A percentile compares a stretch with the other conserved stretches of the same genome.
phyloP scores from a whole-genome alignment of 2,329 filamentous ascomycete species.

The Daldinia sp. region DNA sequence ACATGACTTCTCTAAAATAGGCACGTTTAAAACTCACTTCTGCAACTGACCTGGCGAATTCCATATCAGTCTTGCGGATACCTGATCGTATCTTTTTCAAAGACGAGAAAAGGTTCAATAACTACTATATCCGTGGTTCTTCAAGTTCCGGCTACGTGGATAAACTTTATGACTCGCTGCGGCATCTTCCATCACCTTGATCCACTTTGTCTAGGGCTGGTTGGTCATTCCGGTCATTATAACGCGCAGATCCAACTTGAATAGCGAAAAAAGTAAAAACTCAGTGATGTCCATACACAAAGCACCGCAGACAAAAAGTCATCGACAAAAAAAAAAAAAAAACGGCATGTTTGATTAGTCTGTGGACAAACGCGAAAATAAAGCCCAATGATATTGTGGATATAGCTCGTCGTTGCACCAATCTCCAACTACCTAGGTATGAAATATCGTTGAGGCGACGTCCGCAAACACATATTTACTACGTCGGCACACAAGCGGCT shows the following conservation, averaged over 20 bases:
- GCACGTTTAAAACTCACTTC: background rate
- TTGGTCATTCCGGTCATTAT: background rate
- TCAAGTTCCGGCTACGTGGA: constrained; percentile 26
- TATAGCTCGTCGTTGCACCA: background rate
- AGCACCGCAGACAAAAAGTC: background rate
- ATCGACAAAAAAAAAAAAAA: background rate
- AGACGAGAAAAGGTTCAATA: background rate
- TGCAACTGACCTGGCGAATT: no score
- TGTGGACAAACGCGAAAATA: constrained; percentile 1
- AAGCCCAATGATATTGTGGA: background rate
- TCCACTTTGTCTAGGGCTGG: constrained; percentile 6
- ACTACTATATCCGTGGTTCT: constrained; percentile 9
- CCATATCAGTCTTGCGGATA: no score
- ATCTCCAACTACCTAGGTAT: background rate
- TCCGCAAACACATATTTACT: constrained; percentile 9
- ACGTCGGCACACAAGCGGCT: constrained; percentile 20
- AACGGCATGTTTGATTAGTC: background rate
- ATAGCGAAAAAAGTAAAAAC: background rate
- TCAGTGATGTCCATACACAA: background rate
- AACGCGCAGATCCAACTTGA: background rate
- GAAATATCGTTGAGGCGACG: background rate
- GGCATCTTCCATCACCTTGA: constrained; percentile 1
- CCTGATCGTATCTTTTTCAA: background rate
- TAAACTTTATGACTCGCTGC: constrained; percentile 25
- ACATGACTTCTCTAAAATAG: background rate